Base-by-base conservation (phyloP, 2,329 filamentous ascomycete genomes). In the Hypoxylon sp. region DNA sequence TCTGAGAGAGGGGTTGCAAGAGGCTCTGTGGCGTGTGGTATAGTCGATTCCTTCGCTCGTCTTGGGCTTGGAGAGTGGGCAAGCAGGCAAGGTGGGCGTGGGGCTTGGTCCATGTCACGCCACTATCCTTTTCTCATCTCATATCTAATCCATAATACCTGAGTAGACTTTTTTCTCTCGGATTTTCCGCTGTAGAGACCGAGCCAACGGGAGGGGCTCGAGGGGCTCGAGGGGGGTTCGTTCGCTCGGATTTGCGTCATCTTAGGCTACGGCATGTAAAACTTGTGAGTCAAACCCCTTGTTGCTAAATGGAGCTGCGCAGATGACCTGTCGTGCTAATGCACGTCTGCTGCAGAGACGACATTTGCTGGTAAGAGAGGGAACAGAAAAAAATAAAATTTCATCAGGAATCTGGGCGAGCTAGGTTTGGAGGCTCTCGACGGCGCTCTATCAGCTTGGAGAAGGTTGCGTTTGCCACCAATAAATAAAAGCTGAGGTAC, bases 171-270 rank as follows among this genome's bases (percentile, higher is more conserved):
- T 11, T 7, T 21, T 27, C 15, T 13, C 6, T 24, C 38, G 17
- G 29, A 4, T 33, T 33, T n/a, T 33, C 10, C 29, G 15, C 10
- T 11, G 11, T n/a, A 49, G 20, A 41, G 3, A 37, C 23, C 55
- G 40, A 48, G 43, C 37, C 47, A 46, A 42, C 21, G 31, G 33
- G 41, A 18, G 15, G 31, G 27, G 27, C 27, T 40, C 20, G 27
- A 21, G n/a, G n/a, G n/a, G n/a, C n/a, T n/a, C n/a, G n/a, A n/a
- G n/a, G n/a, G n/a, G n/a, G n/a, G n/a, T n/a, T n/a, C n/a, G 27
- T 42, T 52, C 37, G 42, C 17, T 47, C 27, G 38, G 46, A 50
- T 45, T n/a, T 63, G 60, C 60, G 60, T 61, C 57, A 61, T 63
- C 33, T 40, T 48, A 21, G 41, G 29, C 21, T 52, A 35, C 10